Evolutionary conservation across 495 filamentous ascomycete genomes (phyloP).

Genomic region (Beverwykella pulmonaria): DNA sequence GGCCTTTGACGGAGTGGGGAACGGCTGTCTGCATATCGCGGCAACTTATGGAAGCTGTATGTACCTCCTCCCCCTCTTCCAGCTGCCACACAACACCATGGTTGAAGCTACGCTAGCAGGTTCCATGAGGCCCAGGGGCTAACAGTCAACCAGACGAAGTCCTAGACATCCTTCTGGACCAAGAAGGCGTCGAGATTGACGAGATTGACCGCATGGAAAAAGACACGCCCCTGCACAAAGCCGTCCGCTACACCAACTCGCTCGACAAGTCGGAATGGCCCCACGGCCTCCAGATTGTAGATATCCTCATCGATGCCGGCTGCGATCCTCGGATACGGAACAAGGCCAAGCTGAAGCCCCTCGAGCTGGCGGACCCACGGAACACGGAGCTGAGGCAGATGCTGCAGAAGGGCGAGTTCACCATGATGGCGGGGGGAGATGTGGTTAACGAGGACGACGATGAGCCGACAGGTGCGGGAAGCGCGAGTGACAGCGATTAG

Average conservation of each 20-base stretch:
- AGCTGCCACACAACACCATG: background rate
- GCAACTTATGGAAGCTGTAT: constrained; percentile 82
- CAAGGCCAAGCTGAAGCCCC: constrained; percentile 68
- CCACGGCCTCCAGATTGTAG: constrained; percentile 70
- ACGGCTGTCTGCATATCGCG: constrained; percentile 85
- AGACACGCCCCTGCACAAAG: constrained; percentile 89
- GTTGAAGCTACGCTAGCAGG: background rate
- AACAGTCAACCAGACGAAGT: constrained; percentile 66
- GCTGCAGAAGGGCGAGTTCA: constrained; percentile 75
- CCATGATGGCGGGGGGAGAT: constrained; percentile 43
- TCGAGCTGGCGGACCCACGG: constrained; percentile 71
- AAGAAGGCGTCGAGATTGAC: constrained; percentile 93
- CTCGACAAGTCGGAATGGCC: constrained; percentile 55
- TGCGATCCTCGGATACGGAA: constrained; percentile 75
- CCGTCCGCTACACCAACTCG: constrained; percentile 78
- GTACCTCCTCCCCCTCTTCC: constrained; percentile 39
- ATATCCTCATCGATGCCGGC: constrained; percentile 92
- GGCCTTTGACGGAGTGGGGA: constrained; percentile 81
- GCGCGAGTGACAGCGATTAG: constrained; percentile 46
- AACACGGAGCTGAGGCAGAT: constrained; percentile 67
- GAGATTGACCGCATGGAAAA: constrained; percentile 75
- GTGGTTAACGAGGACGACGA: constrained; percentile 46
- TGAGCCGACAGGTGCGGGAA: constrained; percentile 42
- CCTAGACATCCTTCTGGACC: constrained; percentile 90
- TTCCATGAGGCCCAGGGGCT: background rate